Evolutionary conservation across 495 filamentous ascomycete genomes (phyloP), one percentile per base, ranked within the genome.

Genomic region (Trichocladium uniseriatum): DNA sequence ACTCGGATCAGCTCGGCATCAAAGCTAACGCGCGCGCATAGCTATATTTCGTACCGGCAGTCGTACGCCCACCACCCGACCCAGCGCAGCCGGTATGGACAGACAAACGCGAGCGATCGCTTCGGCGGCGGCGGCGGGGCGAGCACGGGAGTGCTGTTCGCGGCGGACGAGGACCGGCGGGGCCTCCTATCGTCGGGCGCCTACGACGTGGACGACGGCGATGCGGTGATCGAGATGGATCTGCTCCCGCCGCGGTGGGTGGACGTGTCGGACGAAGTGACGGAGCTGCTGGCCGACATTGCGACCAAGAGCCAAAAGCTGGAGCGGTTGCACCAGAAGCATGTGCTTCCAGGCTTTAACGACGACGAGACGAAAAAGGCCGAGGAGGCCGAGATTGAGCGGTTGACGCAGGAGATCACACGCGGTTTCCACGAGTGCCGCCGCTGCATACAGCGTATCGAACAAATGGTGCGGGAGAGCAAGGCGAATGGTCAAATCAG

Each of bases 141-240:
- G 38, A 63, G 66, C 58, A 55, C 57, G 9, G 59, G 57, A 10
- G 62, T 60, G 16, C 52, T 67, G 62, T 55, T 76, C 52, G 56
- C 59, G 31, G 66, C 64, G 10, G 64, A 66, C 47, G 76, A 84
- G 57, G 90, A 97, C 71, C 84, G 87, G 55, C 84, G 85, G 43
- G 86, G 90, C 16, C 83, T 98, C 52, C 84, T 97, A 63, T 85
- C 89, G 51, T 69, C 78, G 8, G 81, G 77, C 51, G 84, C 78
- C 38, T 86, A 85, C 64, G 85, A 89, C 39, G 80, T 86, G 60
- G 89, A 95, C 64, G 76, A 79, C 55, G 91, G 89, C 53, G 92
- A 97, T 65, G 85, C 87, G 15, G 80, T 98, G 43, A 98, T 98
- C 55, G 92, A 98, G 73, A 97, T 98, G 92, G 91, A 96, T 67